phyloP scores from a whole-genome alignment of 352 stramenopile species.

The Pythium sp. region DNA sequence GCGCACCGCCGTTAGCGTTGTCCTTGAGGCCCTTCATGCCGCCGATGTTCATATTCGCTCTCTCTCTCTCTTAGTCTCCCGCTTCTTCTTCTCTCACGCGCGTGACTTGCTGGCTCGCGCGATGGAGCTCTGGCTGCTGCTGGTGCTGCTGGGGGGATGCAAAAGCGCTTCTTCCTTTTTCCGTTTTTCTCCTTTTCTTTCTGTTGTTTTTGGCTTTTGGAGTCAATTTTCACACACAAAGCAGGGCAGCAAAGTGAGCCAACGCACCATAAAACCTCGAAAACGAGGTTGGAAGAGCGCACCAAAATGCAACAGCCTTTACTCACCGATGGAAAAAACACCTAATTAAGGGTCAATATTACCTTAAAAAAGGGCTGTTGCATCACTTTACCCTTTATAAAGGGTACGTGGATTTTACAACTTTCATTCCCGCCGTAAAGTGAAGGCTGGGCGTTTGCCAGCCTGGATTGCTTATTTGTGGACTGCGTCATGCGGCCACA shows the following conservation, averaged over 20 bases:
- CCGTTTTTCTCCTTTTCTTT: background rate
- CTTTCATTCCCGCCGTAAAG: background rate
- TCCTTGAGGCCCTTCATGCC: slow-evolving; percentile 76
- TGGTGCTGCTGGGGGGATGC: slow-evolving; percentile 6
- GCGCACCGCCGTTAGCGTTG: slow-evolving; percentile 38
- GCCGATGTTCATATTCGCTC: slow-evolving; percentile 63
- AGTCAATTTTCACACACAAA: background rate
- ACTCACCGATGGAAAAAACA: background rate
- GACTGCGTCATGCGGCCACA: slow-evolving; percentile 43
- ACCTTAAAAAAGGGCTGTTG: too few species aligned
- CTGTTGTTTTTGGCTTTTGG: background rate
- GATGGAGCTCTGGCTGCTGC: background rate
- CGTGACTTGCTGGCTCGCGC: background rate
- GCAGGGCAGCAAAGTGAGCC: background rate
- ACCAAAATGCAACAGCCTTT: background rate
- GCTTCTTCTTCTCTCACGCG: background rate
- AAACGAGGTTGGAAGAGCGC: background rate
- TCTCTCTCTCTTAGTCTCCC: background rate
- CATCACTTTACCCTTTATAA: too few species aligned
- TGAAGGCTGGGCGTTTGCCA: background rate
- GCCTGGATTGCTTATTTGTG: slow-evolving; percentile 3
- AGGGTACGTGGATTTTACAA: background rate
- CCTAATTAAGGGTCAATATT: background rate
- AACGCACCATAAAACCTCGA: background rate
- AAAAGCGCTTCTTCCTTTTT: slow-evolving; percentile 10